A percentile compares a stretch with the other conserved stretches of the same genome.
Conservation (phyloP, 176 grass and related monocot species). For the Zoysia japonica region DNA sequence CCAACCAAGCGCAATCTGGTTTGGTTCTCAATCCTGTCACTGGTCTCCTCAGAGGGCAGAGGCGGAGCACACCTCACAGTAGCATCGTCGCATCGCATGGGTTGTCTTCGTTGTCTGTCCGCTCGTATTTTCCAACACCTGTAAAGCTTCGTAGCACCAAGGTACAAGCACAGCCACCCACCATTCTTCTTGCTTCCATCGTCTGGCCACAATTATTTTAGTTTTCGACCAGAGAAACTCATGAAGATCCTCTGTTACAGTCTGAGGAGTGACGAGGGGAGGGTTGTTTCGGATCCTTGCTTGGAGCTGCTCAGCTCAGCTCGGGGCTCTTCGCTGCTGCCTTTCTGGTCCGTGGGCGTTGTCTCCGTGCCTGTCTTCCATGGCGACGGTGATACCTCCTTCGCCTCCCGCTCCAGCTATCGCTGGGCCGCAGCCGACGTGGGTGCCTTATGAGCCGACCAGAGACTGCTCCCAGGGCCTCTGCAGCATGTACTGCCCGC, state of each 20-base stretch:
- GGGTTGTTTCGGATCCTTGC: background rate
- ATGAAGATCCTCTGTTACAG: conserved; percentile 33
- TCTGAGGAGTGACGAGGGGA: background rate
- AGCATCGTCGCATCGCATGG: background rate
- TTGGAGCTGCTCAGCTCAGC: background rate
- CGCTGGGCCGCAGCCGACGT: conserved; percentile 54
- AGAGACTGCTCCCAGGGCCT: conserved; percentile 90
- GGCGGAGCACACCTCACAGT: background rate
- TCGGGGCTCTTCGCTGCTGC: background rate
- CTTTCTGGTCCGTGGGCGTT: background rate
- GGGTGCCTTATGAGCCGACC: conserved; percentile 74
- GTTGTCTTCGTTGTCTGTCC: background rate
- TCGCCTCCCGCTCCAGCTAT: background rate
- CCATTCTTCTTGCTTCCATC: conserved; percentile 17
- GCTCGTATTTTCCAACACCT: conserved; percentile 44
- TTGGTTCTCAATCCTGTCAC: conserved; percentile 4
- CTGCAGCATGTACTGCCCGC: conserved; percentile 90
- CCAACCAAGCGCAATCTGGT: conserved; percentile 49
- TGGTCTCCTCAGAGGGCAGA: background rate
- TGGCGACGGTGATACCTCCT: conserved; percentile 46
- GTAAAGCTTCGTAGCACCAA: conserved; percentile 21
- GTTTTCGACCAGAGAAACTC: conserved; percentile 39
- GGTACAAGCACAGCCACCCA: conserved; percentile 25
- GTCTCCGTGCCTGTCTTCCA: conserved; percentile 4
- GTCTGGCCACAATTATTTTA: conserved; percentile 32